phyloP scores from a whole-genome alignment of 2,329 filamentous ascomycete species.

The Xylariaceae sp. region DNA sequence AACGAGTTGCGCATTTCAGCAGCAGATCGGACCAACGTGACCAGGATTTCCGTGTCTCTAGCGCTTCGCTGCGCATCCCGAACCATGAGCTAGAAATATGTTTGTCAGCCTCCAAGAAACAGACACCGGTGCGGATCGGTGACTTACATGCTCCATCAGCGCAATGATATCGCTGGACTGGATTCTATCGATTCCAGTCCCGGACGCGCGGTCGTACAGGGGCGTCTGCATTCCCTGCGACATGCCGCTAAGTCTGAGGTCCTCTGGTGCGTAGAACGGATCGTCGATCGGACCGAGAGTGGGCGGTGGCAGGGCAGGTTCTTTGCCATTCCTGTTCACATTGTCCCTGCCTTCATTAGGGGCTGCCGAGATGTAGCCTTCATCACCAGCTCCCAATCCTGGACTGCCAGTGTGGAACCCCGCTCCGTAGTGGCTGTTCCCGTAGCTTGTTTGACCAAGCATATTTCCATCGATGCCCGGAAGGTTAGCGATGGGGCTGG shows the following conservation, averaged over 20 bases:
- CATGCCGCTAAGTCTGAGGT: constrained; percentile 71
- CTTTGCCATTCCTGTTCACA: constrained; percentile 50
- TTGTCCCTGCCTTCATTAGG: constrained; percentile 51
- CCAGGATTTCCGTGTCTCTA: constrained; percentile 90
- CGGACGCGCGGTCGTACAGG: constrained; percentile 83
- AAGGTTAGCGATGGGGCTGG: constrained; percentile 55
- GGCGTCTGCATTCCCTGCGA: constrained; percentile 89
- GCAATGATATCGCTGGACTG: constrained; percentile 96
- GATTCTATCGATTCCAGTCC: constrained; percentile 82
- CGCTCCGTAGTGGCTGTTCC: constrained; percentile 35
- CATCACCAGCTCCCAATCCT: constrained; percentile 63
- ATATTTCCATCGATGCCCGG: constrained; percentile 47
- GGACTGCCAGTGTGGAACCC: constrained; percentile 52
- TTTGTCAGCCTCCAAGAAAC: constrained; percentile 21
- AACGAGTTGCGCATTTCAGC: constrained; percentile 97
- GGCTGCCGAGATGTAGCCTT: constrained; percentile 83
- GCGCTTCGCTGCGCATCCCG: constrained; percentile 94
- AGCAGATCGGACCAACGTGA: constrained; percentile 87
- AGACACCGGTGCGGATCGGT: no score
- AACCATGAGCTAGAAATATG: constrained; percentile 67
- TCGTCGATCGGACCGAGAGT: constrained; percentile 52
- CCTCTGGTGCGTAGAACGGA: constrained; percentile 58
- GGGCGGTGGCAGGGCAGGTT: constrained; percentile 48
- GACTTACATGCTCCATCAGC: constrained; percentile 88
- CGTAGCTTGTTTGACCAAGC: constrained; percentile 36